Base-by-base conservation (phyloP, 805 yeast species). In the Candida broadrunensis region DNA sequence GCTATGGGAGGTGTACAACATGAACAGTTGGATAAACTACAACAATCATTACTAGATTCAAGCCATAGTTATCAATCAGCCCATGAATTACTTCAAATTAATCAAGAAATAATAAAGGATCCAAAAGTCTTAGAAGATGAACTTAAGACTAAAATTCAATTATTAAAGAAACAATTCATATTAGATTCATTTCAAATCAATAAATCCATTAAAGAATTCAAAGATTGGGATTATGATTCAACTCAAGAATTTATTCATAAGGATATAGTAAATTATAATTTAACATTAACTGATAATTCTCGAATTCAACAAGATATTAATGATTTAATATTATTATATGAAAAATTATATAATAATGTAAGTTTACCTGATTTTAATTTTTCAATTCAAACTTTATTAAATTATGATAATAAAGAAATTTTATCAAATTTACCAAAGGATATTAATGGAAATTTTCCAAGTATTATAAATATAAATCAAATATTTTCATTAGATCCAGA, bases 161-260 rank as follows among this genome's bases (percentile, higher is more conserved):
- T 5, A 4, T 14, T 34, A 27, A 38, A 50, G 36, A 55, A 48
- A 41, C 43, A 51, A 30, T 53, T 51, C 31, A 47, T 66, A 2
- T 47, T 67, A 14, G 73, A 67, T 40, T 67, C 73, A 18, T 65
- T 63, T 43, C 39, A 53, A 18, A 56, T 64, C 32, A 65, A 54
- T 44, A 56, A 53, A 42, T 52, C 61, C 35, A 69, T 65, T 33
- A 49, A 52, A 34, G 53, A 50, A 5, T 61, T 52, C 47, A 59
- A 62, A 45, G 54, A 49, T 16, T 61, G 64, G 64, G 62, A 65
- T 34, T 32, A 48, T 23, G 36, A 39, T 3, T 37, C 44, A 31
- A 50, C 27, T 18, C 44, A 47, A 9, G 39, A 43, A 36, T 60
- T 62, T 32, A 42, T 63, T 3, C 45, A 52, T 11, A 36, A 43